Evolutionary conservation across 306 rosid genomes (phyloP), one percentile per base, ranked within the genome.

Genomic region (Rosa persica): DNA sequence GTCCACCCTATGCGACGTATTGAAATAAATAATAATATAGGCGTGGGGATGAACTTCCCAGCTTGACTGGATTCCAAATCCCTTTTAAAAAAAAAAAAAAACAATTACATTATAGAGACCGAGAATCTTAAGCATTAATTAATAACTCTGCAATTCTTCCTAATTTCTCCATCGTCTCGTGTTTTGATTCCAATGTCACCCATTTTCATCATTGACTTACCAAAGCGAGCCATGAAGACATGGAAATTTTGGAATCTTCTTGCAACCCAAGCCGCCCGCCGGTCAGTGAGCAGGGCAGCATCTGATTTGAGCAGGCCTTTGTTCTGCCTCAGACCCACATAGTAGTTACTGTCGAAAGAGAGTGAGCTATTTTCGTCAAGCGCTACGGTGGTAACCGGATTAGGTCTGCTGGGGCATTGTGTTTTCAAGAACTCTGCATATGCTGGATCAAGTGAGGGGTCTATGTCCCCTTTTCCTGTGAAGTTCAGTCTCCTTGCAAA

Each of bases 221-320:
- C 85, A 40, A 91, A 93, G 62, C 75, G 76, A 0, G 20, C 38
- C 70, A 76, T 81, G 89, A 93, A 93, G 52, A 19, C 72, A 4
- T 16, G 0, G 20, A 83, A 77, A 30, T 73, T 60, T 62, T 79
- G 62, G 82, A 89, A 44, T 16, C 47, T 23, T 15, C 16, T 42
- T 0, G 78, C 84, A 39, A 78, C 61, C 4, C 16, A 3, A 36
- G 43, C 51, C 1, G 95, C 73, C 0, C 55, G 36, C 0, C 12
- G 0, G 60, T 46, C 54, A 4, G 87, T 85, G 43, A 91, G 86
- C 25, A 93, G 89, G 0, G 91, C 87, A 0, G 88, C 95, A 55
- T 93, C 95, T 8, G 95, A 89, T 16, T 60, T 70, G 79, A 91
- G 87, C 6, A 91, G 44, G 48, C 95, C 94, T 72, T 82, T 72